phyloP scores from a whole-genome alignment of 768 basidiomycete genomes.

The Pleurotus citrinopileatus region DNA sequence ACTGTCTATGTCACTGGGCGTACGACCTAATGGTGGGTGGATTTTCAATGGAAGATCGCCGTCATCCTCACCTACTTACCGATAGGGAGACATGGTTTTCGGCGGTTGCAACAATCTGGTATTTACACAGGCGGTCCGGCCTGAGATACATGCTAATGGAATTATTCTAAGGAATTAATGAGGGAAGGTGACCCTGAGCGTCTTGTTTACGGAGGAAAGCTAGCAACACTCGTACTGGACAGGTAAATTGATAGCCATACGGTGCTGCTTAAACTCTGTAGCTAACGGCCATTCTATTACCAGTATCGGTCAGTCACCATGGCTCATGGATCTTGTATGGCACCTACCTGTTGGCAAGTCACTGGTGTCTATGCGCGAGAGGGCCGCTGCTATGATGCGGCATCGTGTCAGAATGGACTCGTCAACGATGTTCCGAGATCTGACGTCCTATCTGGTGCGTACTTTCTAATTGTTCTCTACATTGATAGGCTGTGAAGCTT shows the following conservation, averaged over 20 bases:
- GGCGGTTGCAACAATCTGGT: slow-evolving; percentile 17
- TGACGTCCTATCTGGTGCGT: slow-evolving; percentile 21
- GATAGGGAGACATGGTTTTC: slow-evolving; percentile 24
- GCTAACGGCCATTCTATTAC: neutral
- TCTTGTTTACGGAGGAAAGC: slow-evolving; percentile 18
- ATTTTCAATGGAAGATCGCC: no score
- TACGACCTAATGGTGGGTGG: slow-evolving; percentile 23
- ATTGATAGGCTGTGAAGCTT: neutral
- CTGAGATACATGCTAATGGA: no score
- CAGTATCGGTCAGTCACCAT: slow-evolving; percentile 29
- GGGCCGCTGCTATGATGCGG: slow-evolving; percentile 14
- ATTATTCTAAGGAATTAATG: slow-evolving; percentile 18
- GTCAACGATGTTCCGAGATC: slow-evolving; percentile 6
- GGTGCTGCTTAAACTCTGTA: neutral
- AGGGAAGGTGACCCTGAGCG: slow-evolving; percentile 20
- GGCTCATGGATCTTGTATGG: slow-evolving; percentile 27
- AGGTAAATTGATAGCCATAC: slow-evolving; percentile 13
- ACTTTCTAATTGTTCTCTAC: no score
- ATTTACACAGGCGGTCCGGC: neutral
- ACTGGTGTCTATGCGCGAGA: slow-evolving; percentile 15
- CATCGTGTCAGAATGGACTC: slow-evolving; percentile 8
- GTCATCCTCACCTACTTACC: no score
- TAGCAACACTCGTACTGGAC: slow-evolving; percentile 23
- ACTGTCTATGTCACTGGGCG: slow-evolving; percentile 21
- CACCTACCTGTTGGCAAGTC: slow-evolving; percentile 20